phyloP scores from a whole-genome alignment of 1,139 yeast species.

The Hemisphaericaspora xylofermentans region DNA sequence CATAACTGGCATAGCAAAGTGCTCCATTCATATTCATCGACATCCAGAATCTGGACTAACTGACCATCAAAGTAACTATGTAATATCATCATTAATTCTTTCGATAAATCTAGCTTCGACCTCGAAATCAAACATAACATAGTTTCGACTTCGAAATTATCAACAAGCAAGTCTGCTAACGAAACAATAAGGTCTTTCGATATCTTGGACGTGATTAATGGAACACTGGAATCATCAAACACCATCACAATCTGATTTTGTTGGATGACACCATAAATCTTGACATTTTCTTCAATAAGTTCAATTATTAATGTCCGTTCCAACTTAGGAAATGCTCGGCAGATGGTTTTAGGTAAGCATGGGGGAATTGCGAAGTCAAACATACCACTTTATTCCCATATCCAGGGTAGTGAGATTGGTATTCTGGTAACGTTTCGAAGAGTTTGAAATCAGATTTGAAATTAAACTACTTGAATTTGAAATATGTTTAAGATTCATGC shows the following conservation, averaged over 20 bases:
- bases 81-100: slow-evolving; percentile 3
- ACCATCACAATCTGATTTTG: slow-evolving; percentile 3
- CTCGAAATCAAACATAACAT: slow-evolving; percentile 10
- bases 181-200: background rate
- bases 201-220: background rate
- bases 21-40: slow-evolving; percentile 14
- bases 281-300: slow-evolving; percentile 4
- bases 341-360: slow-evolving; percentile 1
- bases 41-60: slow-evolving; percentile 4
- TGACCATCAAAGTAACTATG: slow-evolving; percentile 7
- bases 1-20: slow-evolving; percentile 11
- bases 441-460: slow-evolving; percentile 2
- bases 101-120: slow-evolving; percentile 1
- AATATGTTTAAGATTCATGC: slow-evolving; percentile 10
- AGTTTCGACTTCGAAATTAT: slow-evolving; percentile 8
- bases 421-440: slow-evolving; percentile 1
- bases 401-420: slow-evolving; percentile 2
- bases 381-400: slow-evolving; percentile 18
- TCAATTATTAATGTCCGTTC: slow-evolving; percentile 11
- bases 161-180: slow-evolving; percentile 11
- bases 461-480: slow-evolving; percentile 5
- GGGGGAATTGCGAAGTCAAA: slow-evolving; percentile 20
- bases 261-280: slow-evolving; percentile 5
- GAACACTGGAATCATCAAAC: slow-evolving; percentile 6
- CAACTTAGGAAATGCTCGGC: background rate